These are phyloP conservation scores for Neoboletus subvelutipes DNA, from an alignment of 768 basidiomycete species.

Conservation along the genomic window DNA sequence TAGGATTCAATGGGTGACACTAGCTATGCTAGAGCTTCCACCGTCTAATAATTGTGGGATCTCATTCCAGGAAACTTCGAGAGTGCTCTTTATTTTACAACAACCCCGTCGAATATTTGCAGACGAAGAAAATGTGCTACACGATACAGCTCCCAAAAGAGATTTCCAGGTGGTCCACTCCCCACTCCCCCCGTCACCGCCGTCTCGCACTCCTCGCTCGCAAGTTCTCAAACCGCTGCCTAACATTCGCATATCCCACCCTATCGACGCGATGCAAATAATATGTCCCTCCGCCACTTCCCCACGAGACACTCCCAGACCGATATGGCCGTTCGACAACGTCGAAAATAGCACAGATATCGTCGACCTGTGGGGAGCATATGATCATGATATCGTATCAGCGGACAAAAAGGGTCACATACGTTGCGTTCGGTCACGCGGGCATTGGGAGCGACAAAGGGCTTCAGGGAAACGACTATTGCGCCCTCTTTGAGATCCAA, in stretches of 20 bases:
- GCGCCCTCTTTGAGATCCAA: constrained; percentile 94
- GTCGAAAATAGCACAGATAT: constrained; percentile 81
- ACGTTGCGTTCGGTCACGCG: constrained; percentile 85
- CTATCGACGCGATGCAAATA: constrained; percentile 79
- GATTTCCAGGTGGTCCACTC: not conserved
- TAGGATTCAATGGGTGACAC: not conserved
- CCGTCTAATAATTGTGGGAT: not conserved
- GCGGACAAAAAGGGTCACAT: constrained; percentile 22
- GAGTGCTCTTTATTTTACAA: not conserved
- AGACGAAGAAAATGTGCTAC: not conserved
- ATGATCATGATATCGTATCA: not conserved
- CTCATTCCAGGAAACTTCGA: too few species aligned
- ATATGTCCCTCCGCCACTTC: constrained; percentile 64
- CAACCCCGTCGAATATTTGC: not conserved
- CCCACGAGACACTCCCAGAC: constrained; percentile 82
- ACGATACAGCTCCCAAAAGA: not conserved
- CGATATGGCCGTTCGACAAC: constrained; percentile 66
- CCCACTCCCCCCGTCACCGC: constrained; percentile 10
- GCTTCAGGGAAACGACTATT: constrained; percentile 82
- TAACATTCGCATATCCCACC: constrained; percentile 61
- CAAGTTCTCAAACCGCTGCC: constrained; percentile 54
- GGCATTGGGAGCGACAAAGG: constrained; percentile 76
- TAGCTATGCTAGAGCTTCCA: not conserved
- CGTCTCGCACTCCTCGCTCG: constrained; percentile 31
- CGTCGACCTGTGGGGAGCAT: constrained; percentile 53